Evolutionary conservation across 2,329 filamentous ascomycete species (phyloP).

Genomic region (Beauveria bassiana): DNA sequence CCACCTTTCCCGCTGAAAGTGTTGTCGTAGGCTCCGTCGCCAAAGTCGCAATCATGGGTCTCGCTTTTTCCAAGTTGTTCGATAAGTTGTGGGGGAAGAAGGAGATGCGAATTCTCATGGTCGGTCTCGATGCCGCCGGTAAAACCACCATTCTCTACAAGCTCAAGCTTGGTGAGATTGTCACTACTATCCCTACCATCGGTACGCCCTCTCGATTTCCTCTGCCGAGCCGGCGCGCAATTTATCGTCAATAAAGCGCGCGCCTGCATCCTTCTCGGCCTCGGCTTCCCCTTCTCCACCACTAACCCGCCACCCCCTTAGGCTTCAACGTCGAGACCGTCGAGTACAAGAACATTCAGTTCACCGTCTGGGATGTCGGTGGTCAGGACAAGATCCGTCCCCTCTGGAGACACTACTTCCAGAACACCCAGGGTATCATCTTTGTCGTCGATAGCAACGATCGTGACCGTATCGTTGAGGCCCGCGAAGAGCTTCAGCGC

Average conservation of each 20-base stretch:
- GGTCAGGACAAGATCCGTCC: constrained; percentile 99
- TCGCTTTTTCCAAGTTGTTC: constrained; percentile 94
- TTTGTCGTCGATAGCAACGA: constrained; percentile 99
- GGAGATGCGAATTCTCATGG: constrained; percentile 99
- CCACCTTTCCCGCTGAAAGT: constrained; percentile 7
- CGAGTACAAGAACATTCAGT: constrained; percentile 99
- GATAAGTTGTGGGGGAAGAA: constrained; percentile 98
- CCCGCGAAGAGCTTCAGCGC: constrained; percentile 89
- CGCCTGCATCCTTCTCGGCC: not conserved
- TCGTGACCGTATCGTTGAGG: constrained; percentile 95
- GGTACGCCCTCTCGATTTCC: constrained; percentile 48
- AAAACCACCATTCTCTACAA: constrained; percentile 99
- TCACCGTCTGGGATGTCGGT: constrained; percentile 99
- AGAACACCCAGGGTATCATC: constrained; percentile 99
- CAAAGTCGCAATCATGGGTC: constrained; percentile 77
- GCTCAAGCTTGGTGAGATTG: constrained; percentile 98
- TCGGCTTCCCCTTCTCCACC: not conserved
- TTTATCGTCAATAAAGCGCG: not conserved
- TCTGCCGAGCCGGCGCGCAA: not conserved
- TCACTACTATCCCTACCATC: constrained; percentile 98
- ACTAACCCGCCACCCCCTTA: constrained; percentile 25
- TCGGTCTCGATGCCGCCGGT: constrained; percentile 97
- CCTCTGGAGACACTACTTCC: constrained; percentile 99
- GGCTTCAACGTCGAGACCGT: constrained; percentile 99
- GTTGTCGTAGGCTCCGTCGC: constrained; percentile 23